Conservation (phyloP, 139 green algal genomes). For the Asterochloris sp. region DNA sequence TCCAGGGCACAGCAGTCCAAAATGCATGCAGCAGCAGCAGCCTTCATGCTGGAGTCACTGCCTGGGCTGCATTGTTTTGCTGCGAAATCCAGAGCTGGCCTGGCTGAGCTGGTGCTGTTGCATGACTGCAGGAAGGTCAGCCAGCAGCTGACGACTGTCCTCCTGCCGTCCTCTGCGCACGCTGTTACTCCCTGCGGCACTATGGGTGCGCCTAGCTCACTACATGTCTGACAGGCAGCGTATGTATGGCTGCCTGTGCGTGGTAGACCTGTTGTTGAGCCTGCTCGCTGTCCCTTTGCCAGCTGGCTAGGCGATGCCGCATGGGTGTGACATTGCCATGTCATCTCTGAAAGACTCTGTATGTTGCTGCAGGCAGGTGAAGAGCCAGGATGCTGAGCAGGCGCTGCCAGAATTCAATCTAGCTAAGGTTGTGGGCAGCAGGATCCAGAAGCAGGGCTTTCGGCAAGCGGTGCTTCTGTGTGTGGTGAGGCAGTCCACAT, state of each 20-base stretch:
- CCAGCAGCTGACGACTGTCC: background rate
- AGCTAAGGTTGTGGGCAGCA: constrained; percentile 62
- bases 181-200: constrained; percentile 86
- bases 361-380: constrained; percentile 48
- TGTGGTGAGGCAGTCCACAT: constrained; percentile 54
- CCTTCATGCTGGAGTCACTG: background rate
- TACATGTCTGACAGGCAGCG: too few species aligned
- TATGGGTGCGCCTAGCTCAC: constrained; percentile 53
- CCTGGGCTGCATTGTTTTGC: background rate
- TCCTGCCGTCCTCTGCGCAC: constrained; percentile 69
- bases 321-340: background rate
- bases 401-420: constrained; percentile 82
- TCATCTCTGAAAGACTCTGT: background rate
- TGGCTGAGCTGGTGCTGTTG: background rate
- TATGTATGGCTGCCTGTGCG: background rate
- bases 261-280: background rate
- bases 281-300: background rate
- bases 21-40: background rate
- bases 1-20: background rate
- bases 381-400: constrained; percentile 54
- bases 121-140: background rate
- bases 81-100: background rate
- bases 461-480: constrained; percentile 75
- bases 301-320: background rate
- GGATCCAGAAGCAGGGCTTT: constrained; percentile 77